These are phyloP conservation scores for Talaromyces marneffei DNA, from an alignment of 2,329 filamentous ascomycete species.

Conservation along the genomic window DNA sequence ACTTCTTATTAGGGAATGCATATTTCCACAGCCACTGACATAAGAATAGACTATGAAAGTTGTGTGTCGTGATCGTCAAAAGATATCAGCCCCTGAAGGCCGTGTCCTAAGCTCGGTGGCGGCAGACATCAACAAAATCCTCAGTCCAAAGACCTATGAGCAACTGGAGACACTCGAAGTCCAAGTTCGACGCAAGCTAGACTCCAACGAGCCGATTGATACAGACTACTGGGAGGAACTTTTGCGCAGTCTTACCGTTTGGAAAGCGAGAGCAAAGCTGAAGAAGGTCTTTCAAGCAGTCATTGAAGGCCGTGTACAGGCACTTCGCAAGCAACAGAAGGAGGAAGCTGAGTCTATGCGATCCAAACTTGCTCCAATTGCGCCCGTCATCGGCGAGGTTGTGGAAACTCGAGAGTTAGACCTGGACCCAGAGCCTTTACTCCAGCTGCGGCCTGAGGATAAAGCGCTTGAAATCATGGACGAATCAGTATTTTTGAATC, in stretches of 20 bases:
- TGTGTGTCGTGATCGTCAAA: slow-evolving; percentile 72
- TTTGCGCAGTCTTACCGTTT: slow-evolving; percentile 74
- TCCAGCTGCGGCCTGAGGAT: slow-evolving; percentile 60
- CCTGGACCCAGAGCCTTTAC: slow-evolving; percentile 60
- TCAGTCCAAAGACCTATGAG: slow-evolving; percentile 77
- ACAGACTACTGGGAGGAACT: slow-evolving; percentile 97
- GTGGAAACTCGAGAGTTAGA: slow-evolving; percentile 26
- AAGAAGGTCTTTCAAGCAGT: slow-evolving; percentile 72
- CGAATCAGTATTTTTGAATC: slow-evolving; percentile 53
- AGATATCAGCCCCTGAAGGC: slow-evolving; percentile 59
- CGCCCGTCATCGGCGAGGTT: slow-evolving; percentile 37
- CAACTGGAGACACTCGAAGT: slow-evolving; percentile 81
- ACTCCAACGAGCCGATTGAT: slow-evolving; percentile 86
- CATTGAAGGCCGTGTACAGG: slow-evolving; percentile 60
- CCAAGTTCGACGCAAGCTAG: slow-evolving; percentile 80
- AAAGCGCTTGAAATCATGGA: slow-evolving; percentile 54
- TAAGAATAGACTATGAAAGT: slow-evolving; percentile 64
- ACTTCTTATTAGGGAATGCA: background rate
- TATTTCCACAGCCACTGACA: slow-evolving; percentile 18
- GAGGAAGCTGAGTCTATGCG: slow-evolving; percentile 57
- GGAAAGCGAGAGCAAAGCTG: slow-evolving; percentile 85
- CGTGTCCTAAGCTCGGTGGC: slow-evolving; percentile 76
- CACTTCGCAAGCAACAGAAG: slow-evolving; percentile 61
- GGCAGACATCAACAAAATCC: slow-evolving; percentile 78
- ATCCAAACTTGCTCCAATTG: slow-evolving; percentile 48